Percentiles rank a stretch among this genome's conserved stretches.
These are phyloP conservation scores for Cyphellophora attinorum DNA, from an alignment of 2,329 filamentous ascomycete species.

Conservation along the genomic window DNA sequence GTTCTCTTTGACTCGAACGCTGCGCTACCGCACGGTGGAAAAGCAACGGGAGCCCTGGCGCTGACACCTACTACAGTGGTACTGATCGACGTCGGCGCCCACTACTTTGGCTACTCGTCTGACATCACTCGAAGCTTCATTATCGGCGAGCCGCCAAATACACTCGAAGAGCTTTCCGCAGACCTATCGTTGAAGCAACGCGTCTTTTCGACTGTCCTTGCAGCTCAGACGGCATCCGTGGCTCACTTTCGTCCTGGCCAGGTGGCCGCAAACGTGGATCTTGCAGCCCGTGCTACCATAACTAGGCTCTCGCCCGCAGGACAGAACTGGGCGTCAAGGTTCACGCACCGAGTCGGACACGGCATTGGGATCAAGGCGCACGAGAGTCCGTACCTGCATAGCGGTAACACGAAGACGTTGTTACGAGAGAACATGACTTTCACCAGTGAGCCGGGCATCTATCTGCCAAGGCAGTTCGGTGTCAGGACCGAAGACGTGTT, in stretches of 20 bases:
- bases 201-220: constrained; percentile 33
- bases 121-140: constrained; percentile 58
- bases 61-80: constrained; percentile 48
- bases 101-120: constrained; percentile 53
- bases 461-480: constrained; percentile 50
- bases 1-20: constrained; percentile 48
- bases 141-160: constrained; percentile 4
- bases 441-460: constrained; percentile 55
- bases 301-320: no score
- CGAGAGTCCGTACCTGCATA: constrained; percentile 55
- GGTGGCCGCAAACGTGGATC: constrained; percentile 51
- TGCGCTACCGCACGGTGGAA: constrained; percentile 29
- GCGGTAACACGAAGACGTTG: constrained; percentile 42
- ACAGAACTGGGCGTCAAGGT: constrained; percentile 49
- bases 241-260: constrained; percentile 39
- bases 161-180: not conserved
- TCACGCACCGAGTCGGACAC: constrained; percentile 55
- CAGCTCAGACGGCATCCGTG: constrained; percentile 50
- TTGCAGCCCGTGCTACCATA: constrained; percentile 51
- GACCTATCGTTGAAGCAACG: not conserved
- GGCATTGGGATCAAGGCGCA: constrained; percentile 59
- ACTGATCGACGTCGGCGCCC: constrained; percentile 54
- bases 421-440: constrained; percentile 52
- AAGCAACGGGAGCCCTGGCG: constrained; percentile 35
- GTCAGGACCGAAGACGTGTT: constrained; percentile 55